Evolutionary conservation across 805 yeast species (phyloP), one percentile per base, ranked within the genome.

Genomic region (Wickerhamiella parazyma): DNA sequence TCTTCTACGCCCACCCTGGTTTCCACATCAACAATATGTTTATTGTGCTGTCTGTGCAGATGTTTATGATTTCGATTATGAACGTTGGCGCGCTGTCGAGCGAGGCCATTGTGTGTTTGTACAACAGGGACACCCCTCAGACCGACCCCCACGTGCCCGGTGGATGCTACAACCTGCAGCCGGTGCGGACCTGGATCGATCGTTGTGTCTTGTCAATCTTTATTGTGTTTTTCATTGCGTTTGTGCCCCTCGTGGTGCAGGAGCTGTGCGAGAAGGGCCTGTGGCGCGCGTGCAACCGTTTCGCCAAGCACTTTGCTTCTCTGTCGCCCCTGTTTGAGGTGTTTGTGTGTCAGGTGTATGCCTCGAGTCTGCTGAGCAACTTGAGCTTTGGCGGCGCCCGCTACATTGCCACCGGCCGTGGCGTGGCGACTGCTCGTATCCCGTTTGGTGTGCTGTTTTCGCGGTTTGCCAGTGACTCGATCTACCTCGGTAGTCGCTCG

Each of bases 1-100:
- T 89, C 62, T 89, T 83, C 61, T 89, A 89, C 63, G 97, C 97
- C 0, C 97, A 89, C 60, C 89, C 95, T 9, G 97, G 97, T 5
- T 89, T 89, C 66, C 97, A 89, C 61, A 67, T 89, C 53, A 89
- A 89, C 60, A 89, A 89, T 58, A 67, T 87, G 51, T 83, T 87
- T 55, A 89, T 89, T 49, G 78, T 85, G 53, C 60, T 85, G 29
- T 85, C 96, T 0, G 77, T 86, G n/a, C 91, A 84, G 55, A 59
- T 85, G 55, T 87, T 89, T 61, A 80, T 87, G 78, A 56, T 87
- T 45, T 76, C 84, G 4, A 62, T 85, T 55, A 68, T 85, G 22
- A 84, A 82, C 59, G 64, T 89, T 50, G 95, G 94, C 1, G 69
- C 95, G 0, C 62, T 89, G 51, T 73, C 70, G 21, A 74, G 78